Base-by-base conservation (phyloP, 768 basidiomycete genomes). In the Termitomyces sp. region DNA sequence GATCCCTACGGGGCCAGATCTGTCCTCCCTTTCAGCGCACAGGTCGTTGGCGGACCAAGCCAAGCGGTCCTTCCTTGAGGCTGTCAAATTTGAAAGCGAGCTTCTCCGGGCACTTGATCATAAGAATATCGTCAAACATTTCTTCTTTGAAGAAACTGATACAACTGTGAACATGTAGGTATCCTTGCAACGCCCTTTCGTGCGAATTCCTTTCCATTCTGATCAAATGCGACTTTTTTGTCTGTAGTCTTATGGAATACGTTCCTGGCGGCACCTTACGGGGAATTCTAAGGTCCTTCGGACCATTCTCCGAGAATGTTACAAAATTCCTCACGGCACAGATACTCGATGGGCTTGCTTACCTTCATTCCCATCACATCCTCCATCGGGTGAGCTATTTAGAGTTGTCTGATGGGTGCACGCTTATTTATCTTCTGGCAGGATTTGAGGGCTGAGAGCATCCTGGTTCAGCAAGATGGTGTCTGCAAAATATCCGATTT, bases 361-460 rank as follows among this genome's bases (percentile, higher is more conserved):
- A 98, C 69, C 84, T 99, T 7, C 96, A 99, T 74, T 87, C 85
- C 12, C 87, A 87, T 68, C 88, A 91, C 55, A 95, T 99, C 68
- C 81, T 97, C 44, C 96, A 99, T 71, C 83, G 96, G 76, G 94
- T 92, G 69, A 54, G 82, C 73, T 24, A 54, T 24, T 48, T 45
- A 16, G 9, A 55, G 5, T 60, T 58, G 5, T 57, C 48, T 9
- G 56, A 50, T 5, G n/a, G n/a, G 22, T 36, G 32, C 7, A 16
- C 32, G 18, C 22, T 16, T 33, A 39, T 33, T 22, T 3, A 49
- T 54, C n/a, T 32, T 22, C 33, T 16, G 28, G 4, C 66, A 94
- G 92, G 95, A 98, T 74, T 79, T 98, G 65, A 98, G 97, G 75
- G 94, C 94, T 18, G 96, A 98, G 74, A 98, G 97, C 69, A 96